A percentile compares a stretch with the other conserved stretches of the same genome.
Conservation (phyloP, 495 filamentous ascomycete genomes). For the Penicillium robsamsonii region DNA sequence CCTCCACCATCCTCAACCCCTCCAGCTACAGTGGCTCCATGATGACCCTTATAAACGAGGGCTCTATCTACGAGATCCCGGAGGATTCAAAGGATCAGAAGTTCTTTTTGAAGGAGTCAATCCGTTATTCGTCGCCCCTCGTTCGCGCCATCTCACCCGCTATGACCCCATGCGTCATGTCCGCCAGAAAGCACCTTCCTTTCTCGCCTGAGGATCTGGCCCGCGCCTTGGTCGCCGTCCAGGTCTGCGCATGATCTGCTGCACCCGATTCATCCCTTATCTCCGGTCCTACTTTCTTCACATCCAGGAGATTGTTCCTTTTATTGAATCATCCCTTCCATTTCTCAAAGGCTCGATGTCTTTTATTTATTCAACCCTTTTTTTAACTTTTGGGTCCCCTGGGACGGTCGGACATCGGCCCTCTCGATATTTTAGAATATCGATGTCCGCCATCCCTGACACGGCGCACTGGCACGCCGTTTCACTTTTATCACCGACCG, state of each 20-base stretch:
- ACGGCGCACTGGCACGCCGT: not conserved
- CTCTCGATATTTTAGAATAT: not conserved
- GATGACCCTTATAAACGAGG: slow-evolving; percentile 38
- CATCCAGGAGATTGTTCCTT: slow-evolving; percentile 23
- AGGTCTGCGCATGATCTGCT: slow-evolving; percentile 32
- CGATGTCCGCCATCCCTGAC: not conserved
- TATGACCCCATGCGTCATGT: slow-evolving; percentile 21
- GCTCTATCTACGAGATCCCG: slow-evolving; percentile 22
- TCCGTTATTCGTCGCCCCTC: slow-evolving; percentile 37
- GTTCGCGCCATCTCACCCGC: slow-evolving; percentile 34
- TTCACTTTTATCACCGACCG: not conserved
- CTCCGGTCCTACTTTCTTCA: slow-evolving; percentile 9
- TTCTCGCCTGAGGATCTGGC: slow-evolving; percentile 44
- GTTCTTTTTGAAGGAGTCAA: slow-evolving; percentile 36
- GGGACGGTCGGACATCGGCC: slow-evolving; percentile 5
- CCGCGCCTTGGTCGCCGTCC: slow-evolving; percentile 44
- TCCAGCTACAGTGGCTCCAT: slow-evolving; percentile 42
- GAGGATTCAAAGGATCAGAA: slow-evolving; percentile 37
- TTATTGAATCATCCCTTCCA: slow-evolving; percentile 7
- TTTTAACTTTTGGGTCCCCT: slow-evolving; percentile 2
- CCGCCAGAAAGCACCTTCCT: slow-evolving; percentile 31
- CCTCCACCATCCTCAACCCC: slow-evolving; percentile 41
- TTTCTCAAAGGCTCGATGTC: slow-evolving; percentile 19
- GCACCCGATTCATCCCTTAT: not conserved
- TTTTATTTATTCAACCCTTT: not conserved